phyloP scores from a whole-genome alignment of 768 basidiomycete species.

The Gloeopeniophorella convolvens region DNA sequence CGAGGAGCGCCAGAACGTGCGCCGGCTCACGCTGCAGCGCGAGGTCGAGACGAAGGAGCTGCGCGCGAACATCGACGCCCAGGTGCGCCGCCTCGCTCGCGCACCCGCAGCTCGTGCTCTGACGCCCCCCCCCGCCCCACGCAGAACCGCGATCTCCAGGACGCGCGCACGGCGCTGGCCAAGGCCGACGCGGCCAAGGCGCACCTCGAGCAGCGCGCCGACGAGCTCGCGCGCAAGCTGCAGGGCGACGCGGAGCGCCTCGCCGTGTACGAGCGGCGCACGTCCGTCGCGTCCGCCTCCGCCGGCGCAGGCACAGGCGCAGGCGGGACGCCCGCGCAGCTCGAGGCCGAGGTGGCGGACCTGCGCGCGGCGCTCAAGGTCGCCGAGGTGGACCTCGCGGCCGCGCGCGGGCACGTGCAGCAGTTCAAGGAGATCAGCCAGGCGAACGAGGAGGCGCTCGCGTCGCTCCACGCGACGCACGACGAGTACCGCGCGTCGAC shows the following conservation, averaged over 20 bases:
- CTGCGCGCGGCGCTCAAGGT: slow-evolving; percentile 72
- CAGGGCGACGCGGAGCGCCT: slow-evolving; percentile 81
- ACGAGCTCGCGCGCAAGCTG: slow-evolving; percentile 53
- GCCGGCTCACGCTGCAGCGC: slow-evolving; percentile 72
- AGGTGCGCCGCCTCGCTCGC: slow-evolving; percentile 39
- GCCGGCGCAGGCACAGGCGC: no score
- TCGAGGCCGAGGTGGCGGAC: slow-evolving; percentile 81
- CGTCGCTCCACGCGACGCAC: slow-evolving; percentile 60
- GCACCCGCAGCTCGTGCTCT: background rate
- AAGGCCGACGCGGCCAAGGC: slow-evolving; percentile 73
- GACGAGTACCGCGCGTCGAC: slow-evolving; percentile 75
- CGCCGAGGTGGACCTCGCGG: slow-evolving; percentile 66
- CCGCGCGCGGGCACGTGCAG: slow-evolving; percentile 64
- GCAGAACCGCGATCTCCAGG: slow-evolving; percentile 51
- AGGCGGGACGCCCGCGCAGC: no score
- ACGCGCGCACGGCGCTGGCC: slow-evolving; percentile 62
- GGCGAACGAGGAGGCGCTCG: slow-evolving; percentile 72
- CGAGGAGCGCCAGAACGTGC: slow-evolving; percentile 66
- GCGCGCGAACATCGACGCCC: slow-evolving; percentile 63
- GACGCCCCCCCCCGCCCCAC: background rate
- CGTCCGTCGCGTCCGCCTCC: no score
- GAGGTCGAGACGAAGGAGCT: slow-evolving; percentile 76
- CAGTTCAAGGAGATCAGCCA: slow-evolving; percentile 86
- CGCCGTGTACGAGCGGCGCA: slow-evolving; percentile 74
- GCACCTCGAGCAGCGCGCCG: slow-evolving; percentile 68